These are phyloP conservation scores for Hanseniaspora uvarum DNA, from an alignment of 1,139 yeast species.

Conservation along the genomic window DNA sequence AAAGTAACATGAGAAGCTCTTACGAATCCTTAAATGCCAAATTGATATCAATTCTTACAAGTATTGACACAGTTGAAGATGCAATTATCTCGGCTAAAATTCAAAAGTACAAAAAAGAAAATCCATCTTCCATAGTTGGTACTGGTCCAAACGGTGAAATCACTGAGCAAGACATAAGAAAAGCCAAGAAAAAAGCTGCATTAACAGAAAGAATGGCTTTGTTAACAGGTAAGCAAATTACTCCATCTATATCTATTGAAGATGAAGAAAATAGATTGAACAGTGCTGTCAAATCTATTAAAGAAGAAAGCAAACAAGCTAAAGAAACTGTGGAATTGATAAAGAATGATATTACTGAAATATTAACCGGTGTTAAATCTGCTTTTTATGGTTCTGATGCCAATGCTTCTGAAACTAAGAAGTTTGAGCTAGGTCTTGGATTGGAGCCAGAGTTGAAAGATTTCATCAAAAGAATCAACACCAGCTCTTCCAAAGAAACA, in stretches of 20 bases:
- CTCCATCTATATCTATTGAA: conserved; percentile 41
- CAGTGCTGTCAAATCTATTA: conserved; percentile 46
- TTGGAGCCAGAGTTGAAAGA: conserved; percentile 56
- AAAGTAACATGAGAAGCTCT: conserved; percentile 26
- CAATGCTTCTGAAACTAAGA: conserved; percentile 46
- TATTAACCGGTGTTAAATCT: conserved; percentile 55
- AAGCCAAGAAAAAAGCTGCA: conserved; percentile 66
- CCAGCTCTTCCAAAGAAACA: background rate
- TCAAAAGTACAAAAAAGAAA: conserved; percentile 51
- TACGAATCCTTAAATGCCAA: conserved; percentile 46
- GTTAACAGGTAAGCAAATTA: conserved; percentile 62
- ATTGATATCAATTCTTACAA: conserved; percentile 58
- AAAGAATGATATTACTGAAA: conserved; percentile 58
- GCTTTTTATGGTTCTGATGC: conserved; percentile 32
- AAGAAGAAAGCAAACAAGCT: conserved; percentile 46
- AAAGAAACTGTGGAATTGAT: conserved; percentile 58
- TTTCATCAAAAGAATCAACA: conserved; percentile 50
- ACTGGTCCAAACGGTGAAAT: conserved; percentile 78
- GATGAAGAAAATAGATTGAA: conserved; percentile 48
- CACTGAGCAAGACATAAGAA: conserved; percentile 69
- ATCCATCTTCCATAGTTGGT: conserved; percentile 63
- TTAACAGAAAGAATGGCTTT: conserved; percentile 84
- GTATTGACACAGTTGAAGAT: conserved; percentile 52
- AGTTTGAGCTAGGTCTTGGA: conserved; percentile 83
- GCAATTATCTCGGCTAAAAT: conserved; percentile 60